Base-by-base conservation (phyloP, 2,329 filamentous ascomycete species). In the Hypoxylon sp. region DNA sequence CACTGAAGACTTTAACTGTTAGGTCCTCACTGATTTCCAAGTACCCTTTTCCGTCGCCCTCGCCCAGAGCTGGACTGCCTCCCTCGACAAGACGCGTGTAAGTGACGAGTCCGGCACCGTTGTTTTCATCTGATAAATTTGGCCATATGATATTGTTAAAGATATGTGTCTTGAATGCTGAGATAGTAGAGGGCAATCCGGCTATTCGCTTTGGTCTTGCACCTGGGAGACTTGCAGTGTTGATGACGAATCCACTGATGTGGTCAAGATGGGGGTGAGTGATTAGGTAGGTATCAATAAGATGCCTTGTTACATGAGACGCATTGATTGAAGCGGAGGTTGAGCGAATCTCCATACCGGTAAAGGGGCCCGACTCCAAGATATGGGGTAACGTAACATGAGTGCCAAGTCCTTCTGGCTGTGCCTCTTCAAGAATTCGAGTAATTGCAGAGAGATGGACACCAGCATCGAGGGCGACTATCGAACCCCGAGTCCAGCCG, bases 101-200 rank as follows among this genome's bases (percentile, higher is more conserved):
- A 0, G 93, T 97, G 34, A 99, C 89, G 28, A 99, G 86, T 0
- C 96, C 96, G 3, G 94, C 94, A 23, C 96, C 96, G 34, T 94
- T 94, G 78, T 97, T 96, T 80, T 99, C 96, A 75, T 99, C 95
- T 0, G 93, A 97, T 41, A 99, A 82, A 73, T 99, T 99, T 0
- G 96, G 96, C 96, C 96, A 99, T 59, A 98, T 97, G 63, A 97
- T 84, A 75, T 98, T 97, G 80, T 99, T 99, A 83, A 99, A 99
- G 65, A 99, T 93, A 80, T 99, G 94, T 0, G 85, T 89, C 78
- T 97, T 98, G 80, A 99, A 90, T 0, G 95, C 94, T 49, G 93
- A 87, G 56, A 99, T 94, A n/a, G 95, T 97, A 28, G 89, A 91
- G 0, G 94, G 93, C 3, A 98, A 82, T 0, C 92, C 95, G 1